These are phyloP conservation scores for Mycena albidolilacea DNA, from an alignment of 768 basidiomycete species.

Conservation along the genomic window DNA sequence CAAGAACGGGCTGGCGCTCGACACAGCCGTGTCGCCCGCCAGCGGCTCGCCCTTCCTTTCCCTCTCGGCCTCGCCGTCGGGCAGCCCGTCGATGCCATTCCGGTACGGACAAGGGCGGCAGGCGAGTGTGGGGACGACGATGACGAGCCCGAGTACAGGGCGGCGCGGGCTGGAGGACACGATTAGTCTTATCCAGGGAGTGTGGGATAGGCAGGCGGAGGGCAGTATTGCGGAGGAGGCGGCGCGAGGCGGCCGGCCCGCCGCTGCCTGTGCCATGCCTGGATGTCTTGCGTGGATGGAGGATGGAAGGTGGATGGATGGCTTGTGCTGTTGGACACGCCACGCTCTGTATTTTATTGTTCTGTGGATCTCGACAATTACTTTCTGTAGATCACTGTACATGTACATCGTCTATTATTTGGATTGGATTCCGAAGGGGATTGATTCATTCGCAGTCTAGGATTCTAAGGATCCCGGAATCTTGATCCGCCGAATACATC, in stretches of 20 bases:
- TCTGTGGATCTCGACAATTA: too few relatives aligned
- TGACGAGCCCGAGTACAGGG: conserved; percentile 94
- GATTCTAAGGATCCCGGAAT: too few relatives aligned
- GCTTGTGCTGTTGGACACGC: too few relatives aligned
- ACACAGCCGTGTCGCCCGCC: neutral
- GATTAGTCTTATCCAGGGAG: conserved; percentile 94
- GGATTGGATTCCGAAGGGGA: too few relatives aligned
- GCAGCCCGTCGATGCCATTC: conserved; percentile 56
- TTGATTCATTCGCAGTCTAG: too few relatives aligned
- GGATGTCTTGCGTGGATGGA: too few relatives aligned
- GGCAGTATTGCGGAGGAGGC: conserved; percentile 15
- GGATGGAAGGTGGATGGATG: too few relatives aligned
- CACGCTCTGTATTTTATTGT: too few relatives aligned
- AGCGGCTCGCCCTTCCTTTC: conserved; percentile 22
- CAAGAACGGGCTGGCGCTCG: conserved; percentile 1
- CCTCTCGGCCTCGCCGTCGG: conserved; percentile 26
- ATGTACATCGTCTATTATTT: too few relatives aligned
- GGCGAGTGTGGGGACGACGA: conserved; percentile 93
- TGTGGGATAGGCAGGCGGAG: conserved; percentile 77
- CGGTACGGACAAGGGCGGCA: conserved; percentile 82
- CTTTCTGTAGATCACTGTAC: too few relatives aligned
- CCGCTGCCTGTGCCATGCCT: too few relatives aligned
- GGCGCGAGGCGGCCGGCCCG: neutral
- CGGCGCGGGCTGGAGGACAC: conserved; percentile 95
- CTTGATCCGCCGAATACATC: too few relatives aligned